Evolutionary conservation across 306 rosid species (phyloP).

Genomic region (Cucumis hystrix): DNA sequence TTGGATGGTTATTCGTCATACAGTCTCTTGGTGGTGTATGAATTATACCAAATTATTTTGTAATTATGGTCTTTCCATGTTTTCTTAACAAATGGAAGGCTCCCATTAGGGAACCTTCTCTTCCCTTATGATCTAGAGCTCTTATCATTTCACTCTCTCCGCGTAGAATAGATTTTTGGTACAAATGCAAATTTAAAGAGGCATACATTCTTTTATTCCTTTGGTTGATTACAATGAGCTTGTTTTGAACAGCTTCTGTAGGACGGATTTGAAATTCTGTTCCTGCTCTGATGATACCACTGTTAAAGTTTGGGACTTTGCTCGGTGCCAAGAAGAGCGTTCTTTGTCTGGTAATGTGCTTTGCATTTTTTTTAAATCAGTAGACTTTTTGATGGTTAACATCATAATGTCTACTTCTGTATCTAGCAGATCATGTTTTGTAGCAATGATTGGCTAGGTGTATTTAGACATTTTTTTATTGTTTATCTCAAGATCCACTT

Average conservation of each 20-base stretch:
- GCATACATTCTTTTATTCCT: neutral
- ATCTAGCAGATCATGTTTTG: neutral
- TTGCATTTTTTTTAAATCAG: constrained; percentile 9
- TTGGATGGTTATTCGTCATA: too few relatives aligned
- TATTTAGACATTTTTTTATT: neutral
- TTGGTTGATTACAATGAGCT: constrained; percentile 3
- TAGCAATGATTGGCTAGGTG: neutral
- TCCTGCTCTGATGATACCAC: constrained; percentile 96
- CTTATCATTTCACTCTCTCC: neutral
- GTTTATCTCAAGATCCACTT: neutral
- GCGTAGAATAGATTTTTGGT: neutral
- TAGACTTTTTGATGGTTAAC: neutral
- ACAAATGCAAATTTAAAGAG: neutral
- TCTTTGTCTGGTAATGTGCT: constrained; percentile 93
- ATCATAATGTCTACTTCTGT: neutral
- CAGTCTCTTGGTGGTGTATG: too few relatives aligned
- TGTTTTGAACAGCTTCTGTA: constrained; percentile 66
- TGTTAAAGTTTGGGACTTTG: constrained; percentile 98
- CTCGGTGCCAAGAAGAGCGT: constrained; percentile 95
- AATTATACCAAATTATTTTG: too few relatives aligned
- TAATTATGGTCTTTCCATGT: too few relatives aligned
- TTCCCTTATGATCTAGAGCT: neutral
- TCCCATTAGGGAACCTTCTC: neutral
- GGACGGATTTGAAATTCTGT: constrained; percentile 95
- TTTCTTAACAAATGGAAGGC: too few relatives aligned